Evolutionary conservation across 2,329 filamentous ascomycete species (phyloP).

Genomic region (Hypoxylon sp.): DNA sequence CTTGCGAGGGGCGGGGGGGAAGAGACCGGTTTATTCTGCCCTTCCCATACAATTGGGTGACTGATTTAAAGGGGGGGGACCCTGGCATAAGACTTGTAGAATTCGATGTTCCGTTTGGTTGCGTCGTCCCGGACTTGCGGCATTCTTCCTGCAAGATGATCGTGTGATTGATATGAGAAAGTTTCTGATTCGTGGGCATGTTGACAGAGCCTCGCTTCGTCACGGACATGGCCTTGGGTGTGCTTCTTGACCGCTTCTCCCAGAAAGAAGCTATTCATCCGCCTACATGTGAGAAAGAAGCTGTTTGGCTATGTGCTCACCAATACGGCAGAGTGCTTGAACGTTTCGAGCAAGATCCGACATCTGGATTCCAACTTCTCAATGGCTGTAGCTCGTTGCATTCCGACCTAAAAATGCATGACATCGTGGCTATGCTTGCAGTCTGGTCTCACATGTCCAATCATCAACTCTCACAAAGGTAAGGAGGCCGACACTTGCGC

Average conservation of each 20-base stretch:
- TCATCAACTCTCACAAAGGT: conserved; percentile 20
- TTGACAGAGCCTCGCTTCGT: conserved; percentile 30
- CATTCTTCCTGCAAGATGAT: conserved; percentile 36
- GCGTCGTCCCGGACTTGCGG: conserved; percentile 31
- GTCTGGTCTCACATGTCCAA: conserved; percentile 34
- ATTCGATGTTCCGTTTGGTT: conserved; percentile 28
- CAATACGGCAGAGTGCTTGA: conserved; percentile 20
- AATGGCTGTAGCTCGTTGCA: conserved; percentile 24
- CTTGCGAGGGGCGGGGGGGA: conserved; percentile 14
- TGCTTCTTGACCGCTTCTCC: conserved; percentile 32
- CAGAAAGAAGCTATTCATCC: conserved; percentile 20
- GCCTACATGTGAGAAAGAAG: conserved; percentile 26
- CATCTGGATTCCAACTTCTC: conserved; percentile 24
- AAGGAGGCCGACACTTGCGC: conserved; percentile 17
- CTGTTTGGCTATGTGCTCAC: conserved; percentile 22
- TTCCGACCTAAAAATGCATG: conserved; percentile 31
- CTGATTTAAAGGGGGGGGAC: conserved; percentile 12
- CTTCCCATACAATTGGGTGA: conserved; percentile 15
- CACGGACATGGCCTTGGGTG: conserved; percentile 19
- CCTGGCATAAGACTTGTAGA: conserved; percentile 16
- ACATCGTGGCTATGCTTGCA: conserved; percentile 38
- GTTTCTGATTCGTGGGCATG: conserved; percentile 28
- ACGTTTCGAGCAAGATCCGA: conserved; percentile 36
- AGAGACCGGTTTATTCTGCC: conserved; percentile 20
- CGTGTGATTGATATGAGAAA: conserved; percentile 33